A percentile compares a stretch with the other conserved stretches of the same genome.
phyloP scores from a whole-genome alignment of 305 asterid species.

The Petunia hybrid region DNA sequence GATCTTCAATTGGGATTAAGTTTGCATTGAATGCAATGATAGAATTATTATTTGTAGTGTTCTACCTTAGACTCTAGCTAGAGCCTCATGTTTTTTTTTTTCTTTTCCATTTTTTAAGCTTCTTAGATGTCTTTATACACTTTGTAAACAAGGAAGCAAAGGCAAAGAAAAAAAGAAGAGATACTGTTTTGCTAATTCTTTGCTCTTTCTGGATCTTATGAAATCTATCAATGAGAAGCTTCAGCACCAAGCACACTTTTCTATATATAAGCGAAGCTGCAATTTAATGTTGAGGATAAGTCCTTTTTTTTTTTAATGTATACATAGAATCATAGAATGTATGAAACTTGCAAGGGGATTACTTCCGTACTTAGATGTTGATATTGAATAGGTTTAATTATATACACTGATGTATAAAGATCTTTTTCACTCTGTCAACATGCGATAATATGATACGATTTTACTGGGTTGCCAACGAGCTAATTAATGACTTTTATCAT shows the following conservation, averaged over 20 bases:
- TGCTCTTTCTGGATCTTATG: not conserved
- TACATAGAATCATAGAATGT: not conserved
- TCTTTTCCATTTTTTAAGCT: not conserved
- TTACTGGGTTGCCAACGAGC: no score
- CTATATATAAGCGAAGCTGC: not conserved
- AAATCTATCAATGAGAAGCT: slow-evolving; percentile 2
- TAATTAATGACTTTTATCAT: no score
- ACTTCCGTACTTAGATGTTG: not conserved
- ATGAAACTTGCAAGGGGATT: not conserved
- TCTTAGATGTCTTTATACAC: not conserved
- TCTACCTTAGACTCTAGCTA: not conserved
- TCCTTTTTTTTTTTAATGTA: not conserved
- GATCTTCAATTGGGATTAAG: slow-evolving; percentile 83
- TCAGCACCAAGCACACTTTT: not conserved
- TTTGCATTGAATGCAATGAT: slow-evolving; percentile 43
- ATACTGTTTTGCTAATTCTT: not conserved
- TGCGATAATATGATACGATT: no score
- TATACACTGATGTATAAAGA: no score
- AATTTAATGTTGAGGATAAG: not conserved
- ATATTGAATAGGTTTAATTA: no score
- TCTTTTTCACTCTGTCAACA: no score
- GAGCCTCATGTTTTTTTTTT: slow-evolving; percentile 7
- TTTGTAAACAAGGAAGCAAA: slow-evolving; percentile 4
- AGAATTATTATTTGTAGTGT: not conserved
- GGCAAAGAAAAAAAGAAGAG: not conserved